These are phyloP conservation scores for Tuber aestivum DNA, from an alignment of 495 filamentous ascomycete genomes.

Conservation along the genomic window DNA sequence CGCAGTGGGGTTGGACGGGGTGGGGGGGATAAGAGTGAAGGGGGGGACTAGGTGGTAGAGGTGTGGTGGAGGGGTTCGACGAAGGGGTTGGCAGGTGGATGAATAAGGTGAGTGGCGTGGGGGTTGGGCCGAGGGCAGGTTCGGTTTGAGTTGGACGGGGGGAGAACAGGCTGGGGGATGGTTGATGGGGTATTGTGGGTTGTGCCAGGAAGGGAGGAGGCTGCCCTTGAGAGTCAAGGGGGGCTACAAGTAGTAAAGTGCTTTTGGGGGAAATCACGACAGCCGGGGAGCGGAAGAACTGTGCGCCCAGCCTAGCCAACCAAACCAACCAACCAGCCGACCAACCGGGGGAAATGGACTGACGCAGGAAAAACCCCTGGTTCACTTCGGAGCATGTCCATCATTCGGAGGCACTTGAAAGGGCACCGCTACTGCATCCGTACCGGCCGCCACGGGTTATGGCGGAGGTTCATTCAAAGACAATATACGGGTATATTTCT, in stretches of 20 bases:
- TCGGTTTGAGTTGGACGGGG: not conserved
- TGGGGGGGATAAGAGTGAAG: not conserved
- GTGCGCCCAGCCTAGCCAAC: not conserved
- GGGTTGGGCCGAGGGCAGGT: not conserved
- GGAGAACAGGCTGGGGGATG: not conserved
- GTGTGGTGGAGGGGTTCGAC: not conserved
- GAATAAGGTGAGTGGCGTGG: not conserved
- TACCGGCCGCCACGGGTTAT: not conserved
- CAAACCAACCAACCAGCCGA: not conserved
- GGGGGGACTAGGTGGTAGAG: not conserved
- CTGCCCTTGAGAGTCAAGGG: not conserved
- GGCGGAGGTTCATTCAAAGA: not conserved
- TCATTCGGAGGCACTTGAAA: not conserved
- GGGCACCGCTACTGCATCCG: not conserved
- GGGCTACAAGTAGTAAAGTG: not conserved
- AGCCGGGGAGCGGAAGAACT: not conserved
- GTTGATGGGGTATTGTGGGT: not conserved
- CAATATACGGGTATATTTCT: not conserved
- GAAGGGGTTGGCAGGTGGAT: conserved; percentile 1
- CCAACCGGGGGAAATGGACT: not conserved
- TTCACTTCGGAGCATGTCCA: not conserved
- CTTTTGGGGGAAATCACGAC: not conserved
- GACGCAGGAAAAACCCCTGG: not conserved
- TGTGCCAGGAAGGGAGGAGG: not conserved
- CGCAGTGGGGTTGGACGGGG: not conserved